Percentiles rank a stretch among this genome's conserved stretches.
These are phyloP conservation scores for Cutaneotrichosporon arboriforme DNA, from an alignment of 1,284 basidiomycete genomes.

Conservation along the genomic window DNA sequence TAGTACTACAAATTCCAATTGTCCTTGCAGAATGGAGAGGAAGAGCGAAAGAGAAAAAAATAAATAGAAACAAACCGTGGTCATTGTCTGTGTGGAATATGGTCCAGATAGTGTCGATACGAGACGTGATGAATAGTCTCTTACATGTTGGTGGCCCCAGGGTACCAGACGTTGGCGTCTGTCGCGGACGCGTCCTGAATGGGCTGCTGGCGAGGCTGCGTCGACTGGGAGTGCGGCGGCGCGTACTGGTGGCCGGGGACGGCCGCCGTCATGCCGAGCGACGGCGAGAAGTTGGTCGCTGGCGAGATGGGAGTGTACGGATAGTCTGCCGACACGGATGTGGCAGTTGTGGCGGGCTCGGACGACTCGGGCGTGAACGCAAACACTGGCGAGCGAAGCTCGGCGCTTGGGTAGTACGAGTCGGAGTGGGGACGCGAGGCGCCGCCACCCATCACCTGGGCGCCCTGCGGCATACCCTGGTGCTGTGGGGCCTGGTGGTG, in stretches of 20 bases:
- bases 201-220: background rate
- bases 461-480: background rate
- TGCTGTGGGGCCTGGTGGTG: background rate
- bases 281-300: conserved; percentile 9
- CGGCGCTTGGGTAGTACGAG: conserved; percentile 1
- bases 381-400: conserved; percentile 10
- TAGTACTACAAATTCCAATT: background rate
- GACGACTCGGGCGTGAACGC: conserved; percentile 11
- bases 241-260: conserved; percentile 1
- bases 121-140: background rate
- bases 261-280: background rate
- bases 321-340: conserved; percentile 10
- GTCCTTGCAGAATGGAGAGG: background rate
- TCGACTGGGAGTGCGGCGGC: background rate
- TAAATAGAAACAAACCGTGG: too few species aligned
- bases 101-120: background rate
- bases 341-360: conserved; percentile 4
- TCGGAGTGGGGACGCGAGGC: background rate
- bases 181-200: background rate
- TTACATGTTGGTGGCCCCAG: too few species aligned
- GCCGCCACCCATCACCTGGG: too few species aligned
- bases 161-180: conserved; percentile 2
- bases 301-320: conserved; percentile 20
- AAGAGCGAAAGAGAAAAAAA: background rate
- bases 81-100: background rate